Conservation (phyloP, 805 yeast species). For the Wickerhamomyces ciferrii region DNA sequence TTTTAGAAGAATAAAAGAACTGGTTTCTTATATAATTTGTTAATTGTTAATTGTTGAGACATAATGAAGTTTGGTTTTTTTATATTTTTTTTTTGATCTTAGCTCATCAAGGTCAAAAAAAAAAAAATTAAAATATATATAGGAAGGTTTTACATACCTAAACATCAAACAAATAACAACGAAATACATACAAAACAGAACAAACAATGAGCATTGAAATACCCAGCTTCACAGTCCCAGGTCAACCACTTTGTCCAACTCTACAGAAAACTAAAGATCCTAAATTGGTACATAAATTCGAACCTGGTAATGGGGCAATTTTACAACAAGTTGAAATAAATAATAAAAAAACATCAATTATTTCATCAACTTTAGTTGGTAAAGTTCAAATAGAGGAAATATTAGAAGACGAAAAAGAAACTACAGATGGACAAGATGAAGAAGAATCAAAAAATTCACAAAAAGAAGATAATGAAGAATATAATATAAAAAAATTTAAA, state of each 20-base stretch:
- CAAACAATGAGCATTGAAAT: conserved; percentile 19
- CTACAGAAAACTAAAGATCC: conserved; percentile 31
- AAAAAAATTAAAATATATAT: not conserved
- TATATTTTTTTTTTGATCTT: not conserved
- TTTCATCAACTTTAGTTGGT: conserved; percentile 62
- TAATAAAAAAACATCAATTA: conserved; percentile 32
- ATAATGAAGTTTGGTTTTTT: too few species aligned
- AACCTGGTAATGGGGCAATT: conserved; percentile 64
- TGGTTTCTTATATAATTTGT: too few species aligned
- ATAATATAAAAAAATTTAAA: conserved; percentile 15
- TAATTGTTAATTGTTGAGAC: too few species aligned
- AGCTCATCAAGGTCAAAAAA: not conserved
- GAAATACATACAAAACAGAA: conserved; percentile 2
- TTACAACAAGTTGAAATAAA: conserved; percentile 38
- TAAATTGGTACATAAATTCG: conserved; percentile 35
- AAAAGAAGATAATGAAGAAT: conserved; percentile 2
- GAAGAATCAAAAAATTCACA: conserved; percentile 5
- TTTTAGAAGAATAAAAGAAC: not conserved
- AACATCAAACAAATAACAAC: not conserved
- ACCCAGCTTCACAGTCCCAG: conserved; percentile 64
- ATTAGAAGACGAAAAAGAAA: conserved; percentile 9
- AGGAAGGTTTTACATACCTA: not conserved
- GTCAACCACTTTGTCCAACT: conserved; percentile 69
- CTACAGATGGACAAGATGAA: conserved; percentile 8
- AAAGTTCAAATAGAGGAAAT: conserved; percentile 30